Base-by-base conservation (phyloP, 1,284 basidiomycete species). In the Sanguinoderma infundibulare region DNA sequence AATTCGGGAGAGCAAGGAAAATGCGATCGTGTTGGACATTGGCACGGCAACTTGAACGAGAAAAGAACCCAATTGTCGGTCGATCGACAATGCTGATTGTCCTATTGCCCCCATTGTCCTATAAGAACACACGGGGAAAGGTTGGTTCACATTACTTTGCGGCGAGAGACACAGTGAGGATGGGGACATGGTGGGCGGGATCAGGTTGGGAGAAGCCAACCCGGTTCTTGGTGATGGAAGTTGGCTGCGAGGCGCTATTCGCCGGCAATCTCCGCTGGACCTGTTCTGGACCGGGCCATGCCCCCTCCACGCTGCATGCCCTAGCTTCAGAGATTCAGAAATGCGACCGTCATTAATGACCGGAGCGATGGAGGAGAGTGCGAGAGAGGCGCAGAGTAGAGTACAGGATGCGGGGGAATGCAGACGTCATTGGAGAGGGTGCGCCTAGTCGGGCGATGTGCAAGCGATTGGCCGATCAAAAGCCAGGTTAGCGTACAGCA, bases 391-490 rank as follows among this genome's bases (percentile, higher is more conserved):
- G 22, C 2, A 24, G 12, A 26, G 24, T n/a, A n/a, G n/a, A n/a
- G n/a, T n/a, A n/a, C n/a, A n/a, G n/a, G n/a, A n/a, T n/a, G n/a
- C n/a, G 49, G 32, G 5, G 5, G n/a, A 10, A 50, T 34, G 9
- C 14, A n/a, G 32, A 51, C 28, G 30, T 34, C 20, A 51, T 51
- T 14, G 10, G 32, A 32, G 17, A 20, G 28, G 46, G 4, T 24
- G 4, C 49, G 32, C 22, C 20, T 51, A n/a, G n/a, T 51, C 32
- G 49, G 49, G 49, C 24, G 35, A 32, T 51, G 22, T 2, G 49
- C 32, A 30, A 34, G 49, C 30, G 28, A 32, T 35, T 34, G 53
- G n/a, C 53, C 38, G 53, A 54, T 54, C 53, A 54, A 30, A 42
- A 32, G n/a, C n/a, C n/a, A n/a, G n/a, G n/a, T n/a, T 42, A 10